A percentile compares a stretch with the other conserved stretches of the same genome.
phyloP scores from a whole-genome alignment of 208 protist species.

The Tritrichomonas musculus region DNA sequence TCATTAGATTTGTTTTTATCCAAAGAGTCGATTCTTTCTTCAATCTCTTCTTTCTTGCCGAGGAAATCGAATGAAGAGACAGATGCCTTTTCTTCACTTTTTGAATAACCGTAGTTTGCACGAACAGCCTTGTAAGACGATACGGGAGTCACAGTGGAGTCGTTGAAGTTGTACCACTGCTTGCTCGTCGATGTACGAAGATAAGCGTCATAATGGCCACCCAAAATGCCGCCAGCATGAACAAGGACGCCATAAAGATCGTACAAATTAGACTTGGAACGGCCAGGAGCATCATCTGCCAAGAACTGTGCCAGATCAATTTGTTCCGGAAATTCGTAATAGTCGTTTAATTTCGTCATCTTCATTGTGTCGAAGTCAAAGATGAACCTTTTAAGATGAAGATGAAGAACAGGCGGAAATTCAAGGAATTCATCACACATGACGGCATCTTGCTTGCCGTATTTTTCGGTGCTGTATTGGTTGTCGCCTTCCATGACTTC shows the following conservation, averaged over 20 bases:
- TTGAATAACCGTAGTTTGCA: neutral
- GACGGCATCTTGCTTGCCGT: neutral
- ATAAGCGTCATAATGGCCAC: neutral
- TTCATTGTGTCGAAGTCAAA: constrained; percentile 63
- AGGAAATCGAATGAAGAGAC: no score
- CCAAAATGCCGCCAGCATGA: neutral
- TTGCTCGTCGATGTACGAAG: neutral
- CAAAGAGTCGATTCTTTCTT: no score
- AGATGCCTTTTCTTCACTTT: neutral
- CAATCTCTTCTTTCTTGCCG: no score
- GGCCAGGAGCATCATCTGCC: constrained; percentile 37
- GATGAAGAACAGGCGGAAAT: neutral
- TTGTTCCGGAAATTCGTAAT: constrained; percentile 53
- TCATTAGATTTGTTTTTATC: no score
- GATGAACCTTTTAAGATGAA: constrained; percentile 54
- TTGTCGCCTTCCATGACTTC: neutral
- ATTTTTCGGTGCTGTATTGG: neutral
- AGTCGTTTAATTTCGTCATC: constrained; percentile 65
- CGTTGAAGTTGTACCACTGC: constrained; percentile 13
- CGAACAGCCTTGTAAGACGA: neutral
- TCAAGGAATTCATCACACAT: neutral
- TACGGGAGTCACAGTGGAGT: neutral
- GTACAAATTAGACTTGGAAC: neutral
- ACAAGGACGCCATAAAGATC: constrained; percentile 1
- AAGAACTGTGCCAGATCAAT: constrained; percentile 55